phyloP scores from a whole-genome alignment of 177 flowering plant species.

The Vitis hybrid region DNA sequence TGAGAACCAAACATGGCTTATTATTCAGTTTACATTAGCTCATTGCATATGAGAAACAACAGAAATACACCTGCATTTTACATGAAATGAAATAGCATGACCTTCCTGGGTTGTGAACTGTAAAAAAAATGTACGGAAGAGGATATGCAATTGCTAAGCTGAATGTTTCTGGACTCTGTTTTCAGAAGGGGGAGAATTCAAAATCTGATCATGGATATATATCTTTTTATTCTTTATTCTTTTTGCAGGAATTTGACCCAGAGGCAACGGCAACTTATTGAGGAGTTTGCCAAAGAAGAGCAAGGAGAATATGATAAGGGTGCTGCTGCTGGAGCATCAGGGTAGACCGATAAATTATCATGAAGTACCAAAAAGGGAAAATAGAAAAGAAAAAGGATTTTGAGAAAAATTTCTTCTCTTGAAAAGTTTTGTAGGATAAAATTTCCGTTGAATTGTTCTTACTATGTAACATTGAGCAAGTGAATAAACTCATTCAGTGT shows the following conservation, averaged over 20 bases:
- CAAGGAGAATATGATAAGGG: conserved; percentile 62
- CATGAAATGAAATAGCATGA: no score
- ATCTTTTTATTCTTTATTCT: neutral
- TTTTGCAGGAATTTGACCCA: conserved; percentile 66
- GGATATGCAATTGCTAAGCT: no score
- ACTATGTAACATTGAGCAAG: neutral
- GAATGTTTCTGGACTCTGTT: no score
- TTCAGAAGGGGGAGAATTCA: no score
- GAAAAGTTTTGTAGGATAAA: conserved; percentile 19
- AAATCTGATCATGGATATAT: no score
- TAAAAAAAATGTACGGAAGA: no score
- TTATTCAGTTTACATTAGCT: no score
- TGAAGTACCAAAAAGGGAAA: neutral
- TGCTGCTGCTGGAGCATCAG: conserved; percentile 65
- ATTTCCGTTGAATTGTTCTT: neutral
- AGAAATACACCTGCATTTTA: no score
- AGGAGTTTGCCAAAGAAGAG: conserved; percentile 85
- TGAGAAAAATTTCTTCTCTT: neutral
- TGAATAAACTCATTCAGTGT: no score
- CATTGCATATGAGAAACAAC: no score
- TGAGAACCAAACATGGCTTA: no score
- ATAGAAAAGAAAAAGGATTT: neutral
- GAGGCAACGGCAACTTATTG: conserved; percentile 68
- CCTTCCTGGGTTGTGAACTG: no score
- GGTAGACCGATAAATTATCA: conserved; percentile 19